Conservation (phyloP, 768 basidiomycete species). For the Boletus tomentosulus region DNA sequence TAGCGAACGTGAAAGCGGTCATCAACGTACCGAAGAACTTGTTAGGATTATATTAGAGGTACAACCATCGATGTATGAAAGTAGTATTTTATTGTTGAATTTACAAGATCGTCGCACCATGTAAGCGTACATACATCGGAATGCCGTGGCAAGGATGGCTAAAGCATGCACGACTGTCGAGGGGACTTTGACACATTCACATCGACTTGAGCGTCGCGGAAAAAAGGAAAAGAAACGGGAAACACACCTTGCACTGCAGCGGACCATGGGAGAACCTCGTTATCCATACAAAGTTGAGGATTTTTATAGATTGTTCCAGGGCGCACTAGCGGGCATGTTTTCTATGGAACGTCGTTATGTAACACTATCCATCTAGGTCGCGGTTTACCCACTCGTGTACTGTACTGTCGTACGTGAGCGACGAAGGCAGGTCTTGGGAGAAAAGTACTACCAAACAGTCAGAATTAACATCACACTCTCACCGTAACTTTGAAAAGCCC, state of each 20-base stretch:
- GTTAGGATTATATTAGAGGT: neutral
- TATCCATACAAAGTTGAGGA: neutral
- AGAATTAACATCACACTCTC: neutral
- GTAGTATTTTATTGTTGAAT: neutral
- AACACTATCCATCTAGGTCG: neutral
- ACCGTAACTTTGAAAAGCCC: neutral
- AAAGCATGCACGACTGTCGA: constrained; percentile 14
- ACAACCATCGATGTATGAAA: neutral
- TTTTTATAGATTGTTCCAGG: neutral
- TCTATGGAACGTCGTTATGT: neutral
- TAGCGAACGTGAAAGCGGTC: neutral
- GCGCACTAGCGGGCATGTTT: neutral
- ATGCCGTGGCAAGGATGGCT: constrained; percentile 17
- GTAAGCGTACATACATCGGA: neutral
- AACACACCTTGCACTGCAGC: constrained; percentile 13
- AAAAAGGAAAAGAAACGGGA: neutral
- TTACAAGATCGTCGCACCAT: neutral
- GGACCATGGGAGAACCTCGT: constrained; percentile 1
- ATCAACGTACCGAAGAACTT: neutral
- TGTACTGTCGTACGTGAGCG: neutral
- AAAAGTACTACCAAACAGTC: neutral
- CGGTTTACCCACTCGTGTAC: neutral
- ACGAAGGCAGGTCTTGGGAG: neutral
- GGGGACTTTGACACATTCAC: constrained; percentile 6
- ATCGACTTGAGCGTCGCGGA: neutral